Base-by-base conservation (phyloP, 176 grass and related monocot species). In the Cenchrus americanus region DNA sequence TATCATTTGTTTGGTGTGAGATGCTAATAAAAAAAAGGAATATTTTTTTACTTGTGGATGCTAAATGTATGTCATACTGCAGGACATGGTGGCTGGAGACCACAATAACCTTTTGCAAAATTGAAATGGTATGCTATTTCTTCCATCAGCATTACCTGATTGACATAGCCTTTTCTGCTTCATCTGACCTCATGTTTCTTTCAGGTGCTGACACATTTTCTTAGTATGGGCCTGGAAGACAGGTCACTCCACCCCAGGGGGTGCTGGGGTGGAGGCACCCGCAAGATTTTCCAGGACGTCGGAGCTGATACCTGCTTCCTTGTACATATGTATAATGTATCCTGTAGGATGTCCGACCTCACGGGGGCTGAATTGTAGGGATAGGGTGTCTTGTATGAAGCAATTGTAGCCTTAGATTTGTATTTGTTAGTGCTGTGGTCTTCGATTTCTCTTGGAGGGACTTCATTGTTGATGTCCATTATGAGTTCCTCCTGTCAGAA, bases 51-150 rank as follows among this genome's bases (percentile, higher is more conserved):
- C 52, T 50, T 10, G 18, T 47, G 22, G 21, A 73, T 86, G 14
- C 44, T 89, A 47, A 85, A 37, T 75, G 12, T 18, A 78, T 51
- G 30, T 88, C 40, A 27, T 91, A 75, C 76, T 63, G 75, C 93
- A 98, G 93, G 85, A 54, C 77, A 83, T 85, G 65, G 86, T 85
- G 84, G 88, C 80, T 98, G 93, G 96, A 98, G 96, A 82, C 96
- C 93, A 51, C 90, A 91, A 88, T 98, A 82, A 88, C 69, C 70
- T 73, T 78, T 71, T 11, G 59, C 40, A 55, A 49, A 73, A 41
- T 15, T 71, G 70, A 74, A 77, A 43, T 23, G 83, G 83, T 85
- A 90, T 8, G n/a, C 21, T 34, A 42, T 69, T 57, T 86, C 34
- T 66, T 78, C 14, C 41, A 30, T 43, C 65, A 21, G 18, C 49